Percentiles rank a stretch among this genome's conserved stretches.
Conservation (phyloP, 768 basidiomycete genomes). For the Tricholoma terreum region DNA sequence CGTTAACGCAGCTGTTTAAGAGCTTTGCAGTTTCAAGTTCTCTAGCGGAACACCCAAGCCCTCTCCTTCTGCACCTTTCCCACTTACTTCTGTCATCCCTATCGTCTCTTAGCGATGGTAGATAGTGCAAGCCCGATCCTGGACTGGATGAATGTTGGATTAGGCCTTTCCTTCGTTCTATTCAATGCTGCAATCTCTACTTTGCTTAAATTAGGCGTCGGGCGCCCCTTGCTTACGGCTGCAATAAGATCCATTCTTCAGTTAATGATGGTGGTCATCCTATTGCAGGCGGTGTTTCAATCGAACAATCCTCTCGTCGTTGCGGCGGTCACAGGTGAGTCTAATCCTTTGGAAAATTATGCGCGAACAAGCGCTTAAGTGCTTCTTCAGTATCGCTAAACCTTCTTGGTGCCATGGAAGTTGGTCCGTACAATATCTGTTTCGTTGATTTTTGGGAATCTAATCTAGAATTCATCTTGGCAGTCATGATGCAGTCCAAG, state of each 20-base stretch:
- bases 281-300: slow-evolving; percentile 73
- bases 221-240: slow-evolving; percentile 62
- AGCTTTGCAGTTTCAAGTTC: too few relatives aligned
- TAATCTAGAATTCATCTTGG: neutral
- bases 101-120: neutral
- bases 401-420: slow-evolving; percentile 73
- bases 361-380: too few relatives aligned
- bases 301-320: slow-evolving; percentile 74
- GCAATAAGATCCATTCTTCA: slow-evolving; percentile 76
- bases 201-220: slow-evolving; percentile 64
- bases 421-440: slow-evolving; percentile 45
- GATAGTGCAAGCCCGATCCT: slow-evolving; percentile 30
- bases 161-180: slow-evolving; percentile 73
- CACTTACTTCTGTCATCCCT: too few relatives aligned
- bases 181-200: slow-evolving; percentile 69
- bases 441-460: neutral
- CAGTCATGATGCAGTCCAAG: slow-evolving; percentile 78
- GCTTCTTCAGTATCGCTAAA: slow-evolving; percentile 59
- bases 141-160: slow-evolving; percentile 67
- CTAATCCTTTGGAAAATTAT: neutral
- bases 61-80: too few relatives aligned
- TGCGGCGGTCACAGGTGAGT: slow-evolving; percentile 68
- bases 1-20: too few relatives aligned
- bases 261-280: slow-evolving; percentile 66
- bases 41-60: too few relatives aligned